Base-by-base conservation (phyloP, 805 yeast species). In the Hermanozyma aechmeae region DNA sequence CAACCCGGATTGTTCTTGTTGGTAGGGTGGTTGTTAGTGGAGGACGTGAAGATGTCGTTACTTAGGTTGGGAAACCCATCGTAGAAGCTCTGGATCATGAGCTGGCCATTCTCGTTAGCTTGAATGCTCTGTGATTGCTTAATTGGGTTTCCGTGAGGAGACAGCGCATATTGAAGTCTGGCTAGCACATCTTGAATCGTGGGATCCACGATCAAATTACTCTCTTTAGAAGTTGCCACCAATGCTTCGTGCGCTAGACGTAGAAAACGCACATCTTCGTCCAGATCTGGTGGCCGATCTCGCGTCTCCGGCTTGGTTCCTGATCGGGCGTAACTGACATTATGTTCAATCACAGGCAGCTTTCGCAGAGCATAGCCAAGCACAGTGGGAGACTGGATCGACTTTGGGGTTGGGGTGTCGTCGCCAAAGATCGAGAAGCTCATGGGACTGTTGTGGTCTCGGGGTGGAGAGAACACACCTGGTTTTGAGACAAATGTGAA, bases 181-280 rank as follows among this genome's bases (percentile, higher is more conserved):
- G 65, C 61, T 29, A 76, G 51, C n/a, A 76, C 56, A 42, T 72
- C 79, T 37, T 68, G 53, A 15, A 76, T 72, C 0, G 82, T 74
- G 4, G 83, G 82, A 45, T 76, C 83, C 5, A 76, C 68, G 15
- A 67, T 53, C 29, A 39, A 40, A 15, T 42, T 42, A 35, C 63
- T 62, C 3, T 70, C 63, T 8, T 40, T 44, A 9, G 67, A 65
- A 0, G 73, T 67, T 15, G 74, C 73, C 9, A 68, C 73, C 12
- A 70, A 55, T 3, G 78, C 81, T 42, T 76, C 79, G 34, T 71
- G 69, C 3, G 83, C 83, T 13, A 76, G 61, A 26, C 69, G 56
- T 22, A 76, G 54, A 42, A 76, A 76, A 29, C 64, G 58, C 24
- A 68, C 57, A 43, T 76, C 82, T 43, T 72, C 79, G 33, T 51